These are phyloP conservation scores for Coemansia sp. DNA, from an alignment of 192 early-diverging fungal species.

Conservation along the genomic window DNA sequence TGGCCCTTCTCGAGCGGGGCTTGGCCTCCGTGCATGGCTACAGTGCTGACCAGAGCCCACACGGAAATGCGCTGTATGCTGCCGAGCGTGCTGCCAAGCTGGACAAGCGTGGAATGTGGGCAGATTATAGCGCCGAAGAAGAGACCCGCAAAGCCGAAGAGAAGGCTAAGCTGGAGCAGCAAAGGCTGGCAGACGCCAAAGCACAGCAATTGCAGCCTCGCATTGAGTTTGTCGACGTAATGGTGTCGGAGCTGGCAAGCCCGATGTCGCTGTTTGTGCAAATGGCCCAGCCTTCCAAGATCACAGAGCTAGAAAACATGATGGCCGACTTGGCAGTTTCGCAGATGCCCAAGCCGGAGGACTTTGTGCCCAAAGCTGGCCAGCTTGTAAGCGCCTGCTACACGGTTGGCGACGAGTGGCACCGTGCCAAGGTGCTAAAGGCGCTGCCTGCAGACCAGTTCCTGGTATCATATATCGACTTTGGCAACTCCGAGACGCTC, in stretches of 20 bases:
- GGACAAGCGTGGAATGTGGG: conserved; percentile 71
- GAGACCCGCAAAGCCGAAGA: conserved; percentile 21
- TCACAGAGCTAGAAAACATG: conserved; percentile 71
- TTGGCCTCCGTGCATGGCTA: conserved; percentile 81
- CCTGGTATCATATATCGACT: conserved; percentile 87
- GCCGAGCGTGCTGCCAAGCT: conserved; percentile 79
- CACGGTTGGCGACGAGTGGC: conserved; percentile 85
- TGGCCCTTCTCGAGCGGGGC: conserved; percentile 73
- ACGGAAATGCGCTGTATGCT: conserved; percentile 64
- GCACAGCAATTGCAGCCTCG: conserved; percentile 54
- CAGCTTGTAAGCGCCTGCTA: conserved; percentile 82
- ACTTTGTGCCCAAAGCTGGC: conserved; percentile 61
- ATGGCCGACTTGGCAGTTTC: conserved; percentile 77
- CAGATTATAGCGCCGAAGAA: conserved; percentile 36
- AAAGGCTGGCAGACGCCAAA: conserved; percentile 9
- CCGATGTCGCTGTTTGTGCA: conserved; percentile 65
- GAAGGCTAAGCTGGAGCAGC: conserved; percentile 30
- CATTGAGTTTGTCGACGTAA: conserved; percentile 71
- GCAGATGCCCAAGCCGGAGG: conserved; percentile 48
- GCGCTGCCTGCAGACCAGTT: conserved; percentile 58
- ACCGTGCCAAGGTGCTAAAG: conserved; percentile 79
- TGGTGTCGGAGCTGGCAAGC: conserved; percentile 64
- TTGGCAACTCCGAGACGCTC: conserved; percentile 88
- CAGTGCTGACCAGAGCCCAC: conserved; percentile 79
- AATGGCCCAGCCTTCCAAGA: conserved; percentile 54